A percentile compares a stretch with the other conserved stretches of the same genome.
Evolutionary conservation across 1,284 basidiomycete genomes (phyloP).

Genomic region (Ganoderma sp.): DNA sequence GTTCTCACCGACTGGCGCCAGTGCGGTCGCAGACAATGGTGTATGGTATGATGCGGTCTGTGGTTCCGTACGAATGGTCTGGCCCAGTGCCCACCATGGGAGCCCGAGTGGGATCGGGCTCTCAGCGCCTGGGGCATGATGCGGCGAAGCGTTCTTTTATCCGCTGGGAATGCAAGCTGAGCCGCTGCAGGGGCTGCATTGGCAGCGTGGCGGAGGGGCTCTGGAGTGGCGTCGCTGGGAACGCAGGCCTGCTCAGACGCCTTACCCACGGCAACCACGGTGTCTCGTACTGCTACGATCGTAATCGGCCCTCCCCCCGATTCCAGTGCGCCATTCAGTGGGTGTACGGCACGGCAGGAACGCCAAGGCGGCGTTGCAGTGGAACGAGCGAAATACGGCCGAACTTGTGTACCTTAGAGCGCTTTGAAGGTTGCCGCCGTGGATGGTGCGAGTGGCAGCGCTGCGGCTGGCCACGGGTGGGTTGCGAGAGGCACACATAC

Average conservation of each 20-base stretch:
- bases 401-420: constrained; percentile 1
- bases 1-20: constrained; percentile 10
- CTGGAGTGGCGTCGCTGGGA: constrained; percentile 3
- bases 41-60: constrained; percentile 10
- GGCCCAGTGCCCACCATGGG: constrained; percentile 24
- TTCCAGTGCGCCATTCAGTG: constrained; percentile 2
- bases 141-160: constrained; percentile 21
- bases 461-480: constrained; percentile 3
- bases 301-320: not conserved
- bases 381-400: not conserved
- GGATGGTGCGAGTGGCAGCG: constrained; percentile 8
- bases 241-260: not conserved
- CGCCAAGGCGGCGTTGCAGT: constrained; percentile 1
- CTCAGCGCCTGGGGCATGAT: constrained; percentile 26
- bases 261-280: constrained; percentile 6
- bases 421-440: not conserved
- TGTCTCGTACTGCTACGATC: not conserved
- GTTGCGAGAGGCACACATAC: not conserved
- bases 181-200: constrained; percentile 15
- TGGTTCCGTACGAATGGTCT: constrained; percentile 10
- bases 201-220: not conserved
- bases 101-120: constrained; percentile 32
- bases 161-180: constrained; percentile 23
- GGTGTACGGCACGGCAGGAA: not conserved
- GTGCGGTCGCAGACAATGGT: not conserved